Conservation (phyloP, 768 basidiomycete genomes). For the Tylopilus sp. region DNA sequence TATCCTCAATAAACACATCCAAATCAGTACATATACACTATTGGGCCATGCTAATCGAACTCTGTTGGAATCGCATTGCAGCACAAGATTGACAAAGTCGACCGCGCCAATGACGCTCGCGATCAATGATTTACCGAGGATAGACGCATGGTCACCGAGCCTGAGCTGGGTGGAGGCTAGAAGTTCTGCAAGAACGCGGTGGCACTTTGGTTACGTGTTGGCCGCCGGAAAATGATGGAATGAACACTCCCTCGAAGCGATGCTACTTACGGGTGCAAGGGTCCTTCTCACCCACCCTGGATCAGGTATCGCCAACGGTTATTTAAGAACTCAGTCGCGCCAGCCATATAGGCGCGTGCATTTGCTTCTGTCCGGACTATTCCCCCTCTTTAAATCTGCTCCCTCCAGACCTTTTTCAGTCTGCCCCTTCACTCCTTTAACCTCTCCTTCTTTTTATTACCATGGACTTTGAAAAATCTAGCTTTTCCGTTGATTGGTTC, state of each 20-base stretch:
- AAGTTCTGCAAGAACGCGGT: background rate
- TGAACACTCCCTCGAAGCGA: slow-evolving; percentile 4
- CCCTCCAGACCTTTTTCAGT: slow-evolving; percentile 3
- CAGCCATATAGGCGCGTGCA: background rate
- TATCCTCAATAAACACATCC: slow-evolving; percentile 9
- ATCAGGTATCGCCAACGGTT: slow-evolving; percentile 2
- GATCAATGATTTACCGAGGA: background rate
- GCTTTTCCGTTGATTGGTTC: slow-evolving; percentile 30
- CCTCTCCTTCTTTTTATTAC: slow-evolving; percentile 7
- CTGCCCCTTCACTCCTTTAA: slow-evolving; percentile 6
- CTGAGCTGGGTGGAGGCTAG: too few species aligned
- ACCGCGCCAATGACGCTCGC: background rate
- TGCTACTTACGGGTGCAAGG: slow-evolving; percentile 15
- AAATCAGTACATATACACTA: slow-evolving; percentile 11
- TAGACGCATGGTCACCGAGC: too few species aligned
- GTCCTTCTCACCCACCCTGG: slow-evolving; percentile 16
- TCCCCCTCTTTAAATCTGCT: slow-evolving; percentile 2
- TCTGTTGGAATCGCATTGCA: slow-evolving; percentile 11
- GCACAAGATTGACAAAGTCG: too few species aligned
- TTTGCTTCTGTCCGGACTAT: slow-evolving; percentile 2
- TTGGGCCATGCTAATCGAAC: background rate
- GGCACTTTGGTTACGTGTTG: slow-evolving; percentile 7
- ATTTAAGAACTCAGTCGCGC: slow-evolving; percentile 15
- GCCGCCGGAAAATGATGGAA: slow-evolving; percentile 11
- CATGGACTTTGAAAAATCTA: slow-evolving; percentile 34